Base-by-base conservation (phyloP, 495 filamentous ascomycete species). In the Cetradonia linearis region DNA sequence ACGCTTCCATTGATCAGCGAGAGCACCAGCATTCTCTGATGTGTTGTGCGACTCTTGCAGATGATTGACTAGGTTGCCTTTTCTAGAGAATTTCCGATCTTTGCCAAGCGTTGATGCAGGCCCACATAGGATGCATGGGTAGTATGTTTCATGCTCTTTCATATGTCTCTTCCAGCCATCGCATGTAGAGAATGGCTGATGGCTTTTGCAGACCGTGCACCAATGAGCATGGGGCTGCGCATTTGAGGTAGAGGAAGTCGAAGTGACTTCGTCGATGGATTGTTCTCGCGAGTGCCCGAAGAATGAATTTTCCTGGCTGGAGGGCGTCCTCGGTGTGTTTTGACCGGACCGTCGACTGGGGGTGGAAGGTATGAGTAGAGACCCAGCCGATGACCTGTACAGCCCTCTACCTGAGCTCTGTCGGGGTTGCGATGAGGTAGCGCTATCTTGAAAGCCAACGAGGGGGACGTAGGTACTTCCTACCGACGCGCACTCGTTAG, bases 121-220 rank as follows among this genome's bases (percentile, higher is more conserved):
- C 2, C 25, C 56, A 20, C 6, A 34, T 28, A 13, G 30, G 1
- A 27, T 14, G 31, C 56, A 58, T 10, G 30, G 27, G 33, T 33
- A 59, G 10, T 3, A 10, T 30, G 33, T 50, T 5, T 59, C 31
- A n/a, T 59, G 57, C 31, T 59, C 57, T 38, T 49, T 47, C 33
- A 59, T 59, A 25, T 59, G 57, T 30, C 57, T 59, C 33, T 59
- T 59, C 44, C 46, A 52, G 13, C 46, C 57, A 13, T 52, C 33
- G 3, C 46, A 52, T 1, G 57, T 59, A 37, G 8, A 6, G 7
- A 50, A 23, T 13, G 18, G 4, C 31, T 0, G 0, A 58, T 25
- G 55, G 10, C 36, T 11, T 3, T 49, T 20, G 30, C 56, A 58
- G 42, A 37, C 11, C 16, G 20, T 9, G 42, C 56, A 58, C 56